Evolutionary conservation across 495 filamentous ascomycete species (phyloP), one percentile per base, ranked within the genome.

Genomic region (Tuber microsphaerosporum): DNA sequence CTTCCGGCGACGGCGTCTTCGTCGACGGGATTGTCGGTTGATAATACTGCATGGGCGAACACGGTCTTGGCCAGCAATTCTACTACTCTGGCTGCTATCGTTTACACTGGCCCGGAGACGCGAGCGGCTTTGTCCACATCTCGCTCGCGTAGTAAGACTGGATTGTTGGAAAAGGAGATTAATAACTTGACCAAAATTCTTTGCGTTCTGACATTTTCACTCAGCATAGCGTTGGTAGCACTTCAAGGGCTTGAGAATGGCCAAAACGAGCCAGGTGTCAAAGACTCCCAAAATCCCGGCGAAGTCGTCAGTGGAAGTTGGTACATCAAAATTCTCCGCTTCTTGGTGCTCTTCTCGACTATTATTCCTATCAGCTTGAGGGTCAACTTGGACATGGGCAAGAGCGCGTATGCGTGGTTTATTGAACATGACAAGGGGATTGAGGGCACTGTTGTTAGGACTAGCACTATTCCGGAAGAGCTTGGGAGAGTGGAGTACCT

Each of bases 31-130:
- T 86, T 99, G 61, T 92, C 89, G 4, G 97, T 98, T 76, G 96
- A 99, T 84, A 97, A 98, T 81, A 99, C 96, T 17, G 94, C 96
- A 4, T 99, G 96, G 96, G 93, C 94, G 22, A 99, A 98, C 81
- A 99, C 96, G 5, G 92, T 99, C 44, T 90, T 99, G 73, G 96
- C 96, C 2, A 97, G 93, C 4, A 95, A 94, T 82, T 93, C 91
- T 1, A 91, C 90, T 9, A 94, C 93, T 0, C 87, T 94, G 34
- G 94, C 94, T 7, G 92, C 92, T 1, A 91, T 99, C 70, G 87
- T 98, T 41, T 99, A 98, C 83, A 98, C 95, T 9, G 96, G 96
- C 2, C 90, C 92, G 2, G 93, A 99, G 84, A 99, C 96, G 2
- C 91, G 96, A 70, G 94, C 95, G 68, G 94, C 96, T 2, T 87